Evolutionary conservation across 768 basidiomycete species (phyloP).

Genomic region (Hygrocybe punicea): DNA sequence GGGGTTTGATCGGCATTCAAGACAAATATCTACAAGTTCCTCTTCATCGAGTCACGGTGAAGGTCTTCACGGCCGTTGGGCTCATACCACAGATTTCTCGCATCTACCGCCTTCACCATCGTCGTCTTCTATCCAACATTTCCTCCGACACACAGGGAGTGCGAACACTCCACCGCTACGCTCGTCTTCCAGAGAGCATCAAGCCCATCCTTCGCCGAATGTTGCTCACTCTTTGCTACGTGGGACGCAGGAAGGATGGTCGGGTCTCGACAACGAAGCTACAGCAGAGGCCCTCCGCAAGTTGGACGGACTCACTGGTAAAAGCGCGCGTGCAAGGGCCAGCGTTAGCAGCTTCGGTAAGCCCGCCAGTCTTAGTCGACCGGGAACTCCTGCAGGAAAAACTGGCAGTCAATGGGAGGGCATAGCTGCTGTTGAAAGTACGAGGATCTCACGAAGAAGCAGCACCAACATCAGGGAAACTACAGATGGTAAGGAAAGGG

Average conservation of each 20-base stretch:
- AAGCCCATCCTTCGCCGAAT: conserved; percentile 50
- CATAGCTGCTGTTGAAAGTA: conserved; percentile 41
- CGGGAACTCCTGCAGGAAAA: conserved; percentile 69
- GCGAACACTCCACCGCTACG: conserved; percentile 39
- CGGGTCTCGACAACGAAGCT: conserved; percentile 79
- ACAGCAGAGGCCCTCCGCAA: conserved; percentile 91
- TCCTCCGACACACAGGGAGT: conserved; percentile 56
- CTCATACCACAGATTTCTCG: conserved; percentile 75
- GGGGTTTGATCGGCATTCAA: conserved; percentile 47
- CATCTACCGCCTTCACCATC: conserved; percentile 90
- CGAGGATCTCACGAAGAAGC: conserved; percentile 37
- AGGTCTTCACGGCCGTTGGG: conserved; percentile 51
- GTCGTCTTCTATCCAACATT: conserved; percentile 83
- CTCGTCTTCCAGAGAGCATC: conserved; percentile 44
- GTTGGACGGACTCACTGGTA: conserved; percentile 82
- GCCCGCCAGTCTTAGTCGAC: conserved; percentile 61
- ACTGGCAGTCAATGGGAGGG: conserved; percentile 75
- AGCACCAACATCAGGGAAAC: conserved; percentile 45
- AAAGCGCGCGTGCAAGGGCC: conserved; percentile 70
- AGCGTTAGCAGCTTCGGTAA: conserved; percentile 73
- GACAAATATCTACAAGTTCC: conserved; percentile 68
- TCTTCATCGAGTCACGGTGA: conserved; percentile 61
- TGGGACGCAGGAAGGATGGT: conserved; percentile 89
- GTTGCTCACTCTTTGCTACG: conserved; percentile 83
- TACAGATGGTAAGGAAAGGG: conserved; percentile 45